Evolutionary conservation across 495 filamentous ascomycete genomes (phyloP).

Genomic region (Neurospora sp.): DNA sequence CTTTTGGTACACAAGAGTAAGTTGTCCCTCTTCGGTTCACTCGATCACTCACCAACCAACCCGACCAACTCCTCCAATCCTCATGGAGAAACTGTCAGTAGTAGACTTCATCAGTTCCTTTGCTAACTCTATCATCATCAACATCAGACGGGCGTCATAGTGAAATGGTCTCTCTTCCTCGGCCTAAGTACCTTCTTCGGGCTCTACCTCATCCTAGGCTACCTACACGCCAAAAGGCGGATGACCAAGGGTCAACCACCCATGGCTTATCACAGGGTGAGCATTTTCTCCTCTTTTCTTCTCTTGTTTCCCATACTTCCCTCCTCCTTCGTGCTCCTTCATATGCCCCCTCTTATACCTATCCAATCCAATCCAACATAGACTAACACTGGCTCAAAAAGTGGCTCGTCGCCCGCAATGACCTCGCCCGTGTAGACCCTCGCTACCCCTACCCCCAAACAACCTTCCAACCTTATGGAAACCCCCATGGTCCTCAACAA

Average conservation of each 20-base stretch:
- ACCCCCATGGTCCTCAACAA: not conserved
- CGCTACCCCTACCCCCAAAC: constrained; percentile 34
- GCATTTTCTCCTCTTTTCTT: constrained; percentile 4
- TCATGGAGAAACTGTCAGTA: not conserved
- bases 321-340: not conserved
- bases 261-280: constrained; percentile 58
- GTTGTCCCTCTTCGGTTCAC: constrained; percentile 1
- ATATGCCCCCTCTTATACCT: not conserved
- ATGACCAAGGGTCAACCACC: constrained; percentile 51
- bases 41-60: not conserved
- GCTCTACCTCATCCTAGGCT: constrained; percentile 47
- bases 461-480: constrained; percentile 22
- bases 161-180: constrained; percentile 63
- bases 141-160: constrained; percentile 44
- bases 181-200: constrained; percentile 39
- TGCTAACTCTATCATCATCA: not conserved
- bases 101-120: too few species aligned
- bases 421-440: constrained; percentile 46
- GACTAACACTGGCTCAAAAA: constrained; percentile 23
- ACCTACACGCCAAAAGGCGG: constrained; percentile 57
- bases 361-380: not conserved
- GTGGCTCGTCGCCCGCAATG: constrained; percentile 52
- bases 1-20: constrained; percentile 38
- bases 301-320: not conserved
- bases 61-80: not conserved